phyloP scores from a whole-genome alignment of 371 early-diverging fungal species.

The Mortierella sp. region DNA sequence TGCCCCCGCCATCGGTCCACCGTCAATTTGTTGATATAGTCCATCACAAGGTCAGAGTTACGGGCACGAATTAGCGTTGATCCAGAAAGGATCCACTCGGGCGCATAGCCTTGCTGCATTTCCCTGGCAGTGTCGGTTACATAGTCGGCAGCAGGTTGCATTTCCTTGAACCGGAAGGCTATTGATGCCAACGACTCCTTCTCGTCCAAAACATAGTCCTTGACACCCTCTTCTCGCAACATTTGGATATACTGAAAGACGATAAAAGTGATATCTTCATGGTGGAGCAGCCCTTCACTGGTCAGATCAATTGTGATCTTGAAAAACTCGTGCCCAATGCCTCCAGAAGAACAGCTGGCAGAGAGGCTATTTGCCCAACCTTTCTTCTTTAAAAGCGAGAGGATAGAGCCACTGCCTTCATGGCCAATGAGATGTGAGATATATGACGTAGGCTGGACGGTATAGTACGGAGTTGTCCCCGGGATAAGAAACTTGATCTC shows the following conservation, averaged over 20 bases:
- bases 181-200: slow-evolving; percentile 72
- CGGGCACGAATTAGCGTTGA: slow-evolving; percentile 71
- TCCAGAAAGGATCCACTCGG: slow-evolving; percentile 76
- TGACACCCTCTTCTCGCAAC: slow-evolving; percentile 76
- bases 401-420: slow-evolving; percentile 88
- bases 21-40: slow-evolving; percentile 64
- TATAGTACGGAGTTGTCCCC: slow-evolving; percentile 67
- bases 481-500: slow-evolving; percentile 88
- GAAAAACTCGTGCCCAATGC: slow-evolving; percentile 81
- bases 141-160: slow-evolving; percentile 68
- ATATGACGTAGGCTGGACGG: slow-evolving; percentile 71
- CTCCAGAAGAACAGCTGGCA: slow-evolving; percentile 70
- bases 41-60: slow-evolving; percentile 65
- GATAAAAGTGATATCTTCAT: slow-evolving; percentile 78
- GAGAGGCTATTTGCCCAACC: slow-evolving; percentile 86
- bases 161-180: slow-evolving; percentile 87
- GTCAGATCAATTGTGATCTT: slow-evolving; percentile 84
- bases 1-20: slow-evolving; percentile 67
- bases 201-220: slow-evolving; percentile 83
- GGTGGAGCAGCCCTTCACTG: slow-evolving; percentile 78
- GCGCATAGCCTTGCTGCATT: slow-evolving; percentile 74
- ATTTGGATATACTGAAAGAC: slow-evolving; percentile 91
- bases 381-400: slow-evolving; percentile 83
- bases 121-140: slow-evolving; percentile 62
- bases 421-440: slow-evolving; percentile 82